These are phyloP conservation scores for Telfairia occidentalis DNA, from an alignment of 331 rosid species.

Conservation along the genomic window DNA sequence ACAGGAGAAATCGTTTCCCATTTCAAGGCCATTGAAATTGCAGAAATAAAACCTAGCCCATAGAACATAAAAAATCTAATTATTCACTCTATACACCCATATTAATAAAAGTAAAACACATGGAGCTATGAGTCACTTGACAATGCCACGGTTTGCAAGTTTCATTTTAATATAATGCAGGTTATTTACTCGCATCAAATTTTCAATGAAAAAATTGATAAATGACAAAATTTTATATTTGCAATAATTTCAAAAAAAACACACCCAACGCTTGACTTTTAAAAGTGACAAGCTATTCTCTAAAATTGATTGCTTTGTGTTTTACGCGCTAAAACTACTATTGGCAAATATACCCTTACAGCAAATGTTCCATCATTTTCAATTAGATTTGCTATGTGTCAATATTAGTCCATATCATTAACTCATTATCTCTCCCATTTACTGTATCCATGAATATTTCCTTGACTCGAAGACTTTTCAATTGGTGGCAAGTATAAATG, in stretches of 20 bases:
- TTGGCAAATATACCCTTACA: neutral
- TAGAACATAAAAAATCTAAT: neutral
- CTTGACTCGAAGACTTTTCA: neutral
- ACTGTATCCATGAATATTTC: neutral
- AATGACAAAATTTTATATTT: neutral
- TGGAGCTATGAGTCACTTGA: neutral
- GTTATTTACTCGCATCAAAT: neutral
- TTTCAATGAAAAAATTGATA: neutral
- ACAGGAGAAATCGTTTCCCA: neutral
- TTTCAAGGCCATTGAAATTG: neutral
- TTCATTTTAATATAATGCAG: neutral
- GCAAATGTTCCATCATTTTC: neutral
- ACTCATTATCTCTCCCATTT: neutral
- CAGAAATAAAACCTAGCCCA: neutral
- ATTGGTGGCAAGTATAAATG: neutral
- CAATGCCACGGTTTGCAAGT: neutral
- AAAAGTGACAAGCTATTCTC: neutral
- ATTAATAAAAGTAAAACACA: neutral
- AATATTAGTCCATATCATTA: neutral
- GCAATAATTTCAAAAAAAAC: neutral
- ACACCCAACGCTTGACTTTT: neutral
- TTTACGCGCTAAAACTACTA: neutral
- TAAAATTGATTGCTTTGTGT: neutral
- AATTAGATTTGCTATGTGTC: neutral
- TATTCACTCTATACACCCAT: neutral